Percentiles rank a stretch among this genome's conserved stretches.
Conservation (phyloP, 495 filamentous ascomycete genomes). For the Viridothelium virens region DNA sequence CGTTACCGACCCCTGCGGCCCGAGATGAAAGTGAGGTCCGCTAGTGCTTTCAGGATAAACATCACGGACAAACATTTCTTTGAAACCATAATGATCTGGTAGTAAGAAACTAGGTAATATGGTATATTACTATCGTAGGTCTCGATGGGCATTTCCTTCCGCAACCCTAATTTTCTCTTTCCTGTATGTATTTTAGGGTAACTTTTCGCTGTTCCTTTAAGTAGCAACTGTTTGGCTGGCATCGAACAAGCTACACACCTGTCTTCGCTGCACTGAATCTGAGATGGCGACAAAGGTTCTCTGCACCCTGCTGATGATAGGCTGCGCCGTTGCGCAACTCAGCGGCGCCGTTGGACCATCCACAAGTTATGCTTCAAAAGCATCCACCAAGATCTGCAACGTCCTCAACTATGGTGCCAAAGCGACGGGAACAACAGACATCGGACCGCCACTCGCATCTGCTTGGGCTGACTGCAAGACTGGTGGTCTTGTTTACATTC, state of each 20-base stretch:
- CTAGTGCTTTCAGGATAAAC: not conserved
- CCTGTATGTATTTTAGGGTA: not conserved
- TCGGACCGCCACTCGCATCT: conserved; percentile 30
- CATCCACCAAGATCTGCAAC: conserved; percentile 1
- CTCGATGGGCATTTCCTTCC: not conserved
- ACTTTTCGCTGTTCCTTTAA: not conserved
- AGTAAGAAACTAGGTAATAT: not conserved
- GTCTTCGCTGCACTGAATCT: not conserved
- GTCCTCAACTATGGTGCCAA: conserved; percentile 21
- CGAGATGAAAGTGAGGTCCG: not conserved
- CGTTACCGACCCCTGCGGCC: not conserved
- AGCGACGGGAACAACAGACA: conserved; percentile 27
- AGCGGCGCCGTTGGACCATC: not conserved
- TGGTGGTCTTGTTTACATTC: conserved; percentile 29
- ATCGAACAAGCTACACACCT: not conserved
- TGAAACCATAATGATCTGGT: not conserved
- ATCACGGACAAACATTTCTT: not conserved
- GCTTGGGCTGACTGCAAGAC: conserved; percentile 32
- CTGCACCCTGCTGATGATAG: not conserved
- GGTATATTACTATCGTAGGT: not conserved
- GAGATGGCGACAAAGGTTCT: not conserved
- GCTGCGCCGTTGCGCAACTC: conserved; percentile 2
- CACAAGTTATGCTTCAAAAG: not conserved
- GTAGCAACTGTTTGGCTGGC: not conserved
- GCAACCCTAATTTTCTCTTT: not conserved